Conservation (phyloP, 2,329 filamentous ascomycete genomes). For the Claviceps arundinis region DNA sequence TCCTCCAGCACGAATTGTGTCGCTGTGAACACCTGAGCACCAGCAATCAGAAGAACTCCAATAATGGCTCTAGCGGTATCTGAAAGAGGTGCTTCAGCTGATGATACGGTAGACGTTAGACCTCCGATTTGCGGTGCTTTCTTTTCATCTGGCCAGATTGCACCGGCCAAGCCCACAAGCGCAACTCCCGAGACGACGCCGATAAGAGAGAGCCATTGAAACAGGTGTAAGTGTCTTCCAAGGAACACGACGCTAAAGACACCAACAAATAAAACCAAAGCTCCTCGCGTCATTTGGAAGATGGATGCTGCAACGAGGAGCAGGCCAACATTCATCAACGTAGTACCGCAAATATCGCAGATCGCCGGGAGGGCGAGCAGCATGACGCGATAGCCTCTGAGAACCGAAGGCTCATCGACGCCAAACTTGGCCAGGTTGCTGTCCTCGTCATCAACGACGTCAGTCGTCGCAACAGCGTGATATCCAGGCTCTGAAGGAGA, state of each 20-base stretch:
- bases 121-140: constrained; percentile 21
- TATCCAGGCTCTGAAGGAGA: constrained; percentile 43
- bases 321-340: constrained; percentile 91
- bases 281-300: constrained; percentile 96
- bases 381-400: constrained; percentile 58
- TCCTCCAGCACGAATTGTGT: constrained; percentile 95
- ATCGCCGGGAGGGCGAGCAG: constrained; percentile 76
- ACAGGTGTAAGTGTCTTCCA: constrained; percentile 62
- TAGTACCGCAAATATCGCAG: constrained; percentile 90
- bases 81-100: constrained; percentile 25
- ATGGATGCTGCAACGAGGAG: constrained; percentile 91
- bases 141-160: constrained; percentile 59
- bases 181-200: constrained; percentile 82
- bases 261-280: constrained; percentile 88
- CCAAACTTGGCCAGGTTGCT: constrained; percentile 26
- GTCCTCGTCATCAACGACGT: constrained; percentile 20
- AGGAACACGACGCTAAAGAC: constrained; percentile 90
- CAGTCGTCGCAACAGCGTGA: constrained; percentile 44
- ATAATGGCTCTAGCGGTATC: constrained; percentile 46
- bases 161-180: constrained; percentile 78
- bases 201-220: constrained; percentile 83
- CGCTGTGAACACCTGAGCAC: constrained; percentile 91
- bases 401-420: constrained; percentile 40
- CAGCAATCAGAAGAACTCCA: constrained; percentile 81
- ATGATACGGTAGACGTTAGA: constrained; percentile 21